Evolutionary conservation across 1,284 basidiomycete genomes (phyloP), one percentile per base, ranked within the genome.

Genomic region (Sporisorium graminicola): DNA sequence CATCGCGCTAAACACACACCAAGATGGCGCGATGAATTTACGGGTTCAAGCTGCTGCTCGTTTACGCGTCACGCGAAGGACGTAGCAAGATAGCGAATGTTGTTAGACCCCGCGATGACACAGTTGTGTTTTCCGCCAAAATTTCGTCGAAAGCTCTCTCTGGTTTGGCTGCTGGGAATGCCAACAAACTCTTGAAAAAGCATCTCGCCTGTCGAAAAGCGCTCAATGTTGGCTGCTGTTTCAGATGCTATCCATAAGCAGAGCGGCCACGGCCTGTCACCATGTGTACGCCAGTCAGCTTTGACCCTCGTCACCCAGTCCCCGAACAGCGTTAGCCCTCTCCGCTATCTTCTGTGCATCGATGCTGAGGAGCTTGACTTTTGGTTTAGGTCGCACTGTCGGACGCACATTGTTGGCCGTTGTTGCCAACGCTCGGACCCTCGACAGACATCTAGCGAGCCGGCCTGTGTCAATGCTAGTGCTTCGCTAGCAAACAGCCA

Each of bases 51-150:
- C n/a, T n/a, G n/a, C n/a, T n/a, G 43, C 43, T 37, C 50, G n/a
- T 66, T 37, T 66, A 66, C 58, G 64, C 64, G 64, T 66, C 64
- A 65, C 64, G 64, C 57, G 64, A 47, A 37, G 3, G 12, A 2
- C 43, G 49, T 43, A 10, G 35, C 16, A 18, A 49, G 31, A n/a
- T 5, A n/a, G 1, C 18, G 2, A n/a, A n/a, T 5, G 18, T 10
- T 50, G 49, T 50, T 31, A 50, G 49, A 50, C 27, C 18, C 4
- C 1, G 9, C 4, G n/a, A 5, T 16, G 29, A 22, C 47, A 49
- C 47, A 31, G n/a, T 49, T n/a, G n/a, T 40, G 12, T 9, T 40
- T 40, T 40, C 14, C 35, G 35, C 24, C 1, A 22, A 47, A 47
- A 47, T 16, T 7, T 16, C 13, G 9, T 26, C 43, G 22, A 20